Conservation (phyloP, 805 yeast species). For the Candida germanica region DNA sequence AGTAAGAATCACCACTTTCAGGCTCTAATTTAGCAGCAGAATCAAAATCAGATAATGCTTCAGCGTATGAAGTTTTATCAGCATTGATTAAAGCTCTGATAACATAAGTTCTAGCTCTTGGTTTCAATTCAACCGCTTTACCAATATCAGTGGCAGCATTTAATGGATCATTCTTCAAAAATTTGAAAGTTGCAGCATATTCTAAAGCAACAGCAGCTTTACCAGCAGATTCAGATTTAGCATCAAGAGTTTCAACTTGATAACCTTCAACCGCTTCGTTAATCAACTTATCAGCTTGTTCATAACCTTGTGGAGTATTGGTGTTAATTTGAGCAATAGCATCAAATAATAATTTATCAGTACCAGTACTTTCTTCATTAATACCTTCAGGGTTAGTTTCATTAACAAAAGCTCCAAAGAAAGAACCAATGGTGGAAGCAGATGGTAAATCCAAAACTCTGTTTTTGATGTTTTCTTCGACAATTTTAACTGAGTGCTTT, state of each 20-base stretch:
- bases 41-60: conserved; percentile 63
- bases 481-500: conserved; percentile 71
- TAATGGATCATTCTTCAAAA: conserved; percentile 71
- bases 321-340: conserved; percentile 56
- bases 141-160: conserved; percentile 63
- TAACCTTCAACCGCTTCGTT: conserved; percentile 56
- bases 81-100: conserved; percentile 80
- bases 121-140: conserved; percentile 60
- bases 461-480: conserved; percentile 55
- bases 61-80: conserved; percentile 65
- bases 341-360: conserved; percentile 60
- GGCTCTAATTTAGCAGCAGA: conserved; percentile 69
- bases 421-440: conserved; percentile 77
- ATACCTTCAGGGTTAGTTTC: conserved; percentile 50
- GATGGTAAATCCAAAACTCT: conserved; percentile 67
- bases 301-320: conserved; percentile 58
- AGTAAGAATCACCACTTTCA: conserved; percentile 75
- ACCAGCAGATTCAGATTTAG: conserved; percentile 37
- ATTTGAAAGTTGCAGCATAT: conserved; percentile 77
- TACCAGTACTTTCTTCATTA: conserved; percentile 52
- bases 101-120: conserved; percentile 80
- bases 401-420: conserved; percentile 79
- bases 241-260: conserved; percentile 28
- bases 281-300: conserved; percentile 56
- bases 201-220: conserved; percentile 71